phyloP scores from a whole-genome alignment of 2,329 filamentous ascomycete species.

The Colletotrichum tofieldiae region DNA sequence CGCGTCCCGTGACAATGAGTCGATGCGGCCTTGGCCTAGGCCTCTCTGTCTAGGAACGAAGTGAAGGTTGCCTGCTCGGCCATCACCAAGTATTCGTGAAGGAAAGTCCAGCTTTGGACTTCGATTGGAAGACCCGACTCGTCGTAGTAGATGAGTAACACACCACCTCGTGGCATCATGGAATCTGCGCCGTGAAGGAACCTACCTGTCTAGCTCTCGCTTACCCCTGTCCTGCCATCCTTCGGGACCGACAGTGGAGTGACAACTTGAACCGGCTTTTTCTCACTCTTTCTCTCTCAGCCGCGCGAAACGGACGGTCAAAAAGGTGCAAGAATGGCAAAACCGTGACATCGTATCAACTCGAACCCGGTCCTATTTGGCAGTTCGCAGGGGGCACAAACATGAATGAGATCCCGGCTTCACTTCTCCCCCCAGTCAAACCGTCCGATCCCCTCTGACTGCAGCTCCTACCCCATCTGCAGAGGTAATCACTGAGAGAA shows the following conservation, averaged over 20 bases:
- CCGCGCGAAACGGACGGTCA: constrained; percentile 17
- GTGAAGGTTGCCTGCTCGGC: constrained; percentile 33
- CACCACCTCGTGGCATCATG: constrained; percentile 39
- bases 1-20: constrained; percentile 36
- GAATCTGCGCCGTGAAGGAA: constrained; percentile 27
- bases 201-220: constrained; percentile 28
- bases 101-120: constrained; percentile 16
- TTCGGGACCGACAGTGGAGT: constrained; percentile 22
- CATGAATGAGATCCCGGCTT: constrained; percentile 28
- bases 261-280: constrained; percentile 3
- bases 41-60: constrained; percentile 9
- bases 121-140: constrained; percentile 34
- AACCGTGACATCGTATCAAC: constrained; percentile 23
- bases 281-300: neutral
- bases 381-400: constrained; percentile 22
- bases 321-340: constrained; percentile 8
- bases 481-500: constrained; percentile 40
- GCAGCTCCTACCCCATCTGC: constrained; percentile 31
- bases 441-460: constrained; percentile 34
- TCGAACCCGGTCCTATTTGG: neutral
- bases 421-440: neutral
- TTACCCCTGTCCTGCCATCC: constrained; percentile 38
- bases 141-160: constrained; percentile 31
- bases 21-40: constrained; percentile 32
- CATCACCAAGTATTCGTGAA: constrained; percentile 17